These are phyloP conservation scores for Coccomyxa subellipsoidea DNA, from an alignment of 163 green algal genomes.

Conservation along the genomic window DNA sequence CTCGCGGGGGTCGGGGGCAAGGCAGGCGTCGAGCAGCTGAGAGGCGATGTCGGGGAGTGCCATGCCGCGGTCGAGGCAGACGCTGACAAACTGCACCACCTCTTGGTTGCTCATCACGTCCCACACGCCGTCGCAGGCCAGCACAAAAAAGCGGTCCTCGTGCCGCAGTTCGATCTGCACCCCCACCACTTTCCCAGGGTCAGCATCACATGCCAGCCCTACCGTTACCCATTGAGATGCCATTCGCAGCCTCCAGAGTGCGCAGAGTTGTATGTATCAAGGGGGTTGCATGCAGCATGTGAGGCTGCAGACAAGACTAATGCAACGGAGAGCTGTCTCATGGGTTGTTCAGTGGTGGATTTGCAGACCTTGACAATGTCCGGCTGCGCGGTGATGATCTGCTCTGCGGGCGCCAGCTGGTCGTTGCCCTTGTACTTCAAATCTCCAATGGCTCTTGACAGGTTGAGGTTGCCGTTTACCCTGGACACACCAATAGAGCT, in stretches of 20 bases:
- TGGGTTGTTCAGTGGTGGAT: too few relatives aligned
- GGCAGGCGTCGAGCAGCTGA: constrained; percentile 78
- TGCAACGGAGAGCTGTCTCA: too few relatives aligned
- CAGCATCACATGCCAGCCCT: too few relatives aligned
- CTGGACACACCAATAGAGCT: constrained; percentile 22
- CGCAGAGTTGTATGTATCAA: too few relatives aligned
- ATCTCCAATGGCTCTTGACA: constrained; percentile 95
- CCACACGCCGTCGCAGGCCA: constrained; percentile 93
- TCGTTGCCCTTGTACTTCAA: constrained; percentile 93
- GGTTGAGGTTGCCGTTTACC: constrained; percentile 97
- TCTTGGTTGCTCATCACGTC: constrained; percentile 91
- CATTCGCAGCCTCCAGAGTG: too few relatives aligned
- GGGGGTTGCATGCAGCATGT: too few relatives aligned
- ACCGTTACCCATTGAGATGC: too few relatives aligned
- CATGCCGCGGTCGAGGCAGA: constrained; percentile 51
- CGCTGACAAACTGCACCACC: constrained; percentile 75
- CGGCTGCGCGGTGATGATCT: constrained; percentile 91
- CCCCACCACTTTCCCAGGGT: too few relatives aligned
- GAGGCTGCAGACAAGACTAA: too few relatives aligned
- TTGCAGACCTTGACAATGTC: constrained; percentile 51
- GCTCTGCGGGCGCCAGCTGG: constrained; percentile 49
- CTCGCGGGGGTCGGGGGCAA: constrained; percentile 79
- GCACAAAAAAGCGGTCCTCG: constrained; percentile 83
- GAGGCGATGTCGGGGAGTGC: constrained; percentile 45
- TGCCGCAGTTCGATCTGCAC: constrained; percentile 35